These are phyloP conservation scores for Corchorus olitorius DNA, from an alignment of 345 rosid genomes.

Conservation along the genomic window DNA sequence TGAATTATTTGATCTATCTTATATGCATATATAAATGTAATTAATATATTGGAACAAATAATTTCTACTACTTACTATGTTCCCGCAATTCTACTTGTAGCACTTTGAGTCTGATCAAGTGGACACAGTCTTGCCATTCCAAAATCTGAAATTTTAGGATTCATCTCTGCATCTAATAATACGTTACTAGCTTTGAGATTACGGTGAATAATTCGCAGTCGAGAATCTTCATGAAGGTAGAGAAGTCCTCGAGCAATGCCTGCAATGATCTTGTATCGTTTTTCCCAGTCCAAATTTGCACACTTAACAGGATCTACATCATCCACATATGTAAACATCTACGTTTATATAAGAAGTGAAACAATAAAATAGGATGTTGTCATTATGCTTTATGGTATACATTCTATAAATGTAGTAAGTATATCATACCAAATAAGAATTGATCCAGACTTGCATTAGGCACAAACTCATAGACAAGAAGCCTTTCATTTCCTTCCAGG, in stretches of 20 bases:
- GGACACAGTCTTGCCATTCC: constrained; percentile 51
- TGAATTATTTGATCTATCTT: neutral
- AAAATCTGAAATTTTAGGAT: constrained; percentile 52
- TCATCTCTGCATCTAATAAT: no score
- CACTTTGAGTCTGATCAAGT: constrained; percentile 39
- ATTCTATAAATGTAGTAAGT: neutral
- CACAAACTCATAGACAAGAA: constrained; percentile 38
- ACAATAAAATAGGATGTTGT: neutral
- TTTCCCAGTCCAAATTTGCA: constrained; percentile 29
- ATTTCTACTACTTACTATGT: constrained; percentile 36
- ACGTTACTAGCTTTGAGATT: constrained; percentile 53
- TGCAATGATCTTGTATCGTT: constrained; percentile 35
- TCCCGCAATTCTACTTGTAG: constrained; percentile 41
- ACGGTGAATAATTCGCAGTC: constrained; percentile 44
- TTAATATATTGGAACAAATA: neutral
- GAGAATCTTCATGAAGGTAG: constrained; percentile 53
- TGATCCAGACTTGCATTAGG: constrained; percentile 41
- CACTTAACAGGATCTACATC: constrained; percentile 29
- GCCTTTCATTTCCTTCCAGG: no score
- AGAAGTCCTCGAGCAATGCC: constrained; percentile 51
- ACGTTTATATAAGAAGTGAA: neutral
- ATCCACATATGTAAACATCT: neutral
- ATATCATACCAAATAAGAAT: constrained; percentile 22
- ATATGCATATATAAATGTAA: neutral
- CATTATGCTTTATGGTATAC: neutral